Evolutionary conservation across 2,329 filamentous ascomycete genomes (phyloP).

Genomic region (Thermothelomyces thermophilus): DNA sequence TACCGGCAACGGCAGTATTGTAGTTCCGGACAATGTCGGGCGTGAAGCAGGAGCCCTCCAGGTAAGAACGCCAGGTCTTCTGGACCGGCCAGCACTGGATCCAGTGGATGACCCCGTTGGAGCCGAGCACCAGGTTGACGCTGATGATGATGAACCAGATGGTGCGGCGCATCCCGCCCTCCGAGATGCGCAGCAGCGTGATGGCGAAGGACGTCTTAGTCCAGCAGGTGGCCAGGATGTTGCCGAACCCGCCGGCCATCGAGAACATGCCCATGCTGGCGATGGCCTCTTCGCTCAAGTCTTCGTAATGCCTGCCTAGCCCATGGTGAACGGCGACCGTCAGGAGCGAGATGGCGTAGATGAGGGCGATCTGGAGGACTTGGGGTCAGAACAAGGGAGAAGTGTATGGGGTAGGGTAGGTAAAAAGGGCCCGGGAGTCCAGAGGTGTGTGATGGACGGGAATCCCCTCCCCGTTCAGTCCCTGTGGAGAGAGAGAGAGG

Average conservation of each 20-base stretch:
- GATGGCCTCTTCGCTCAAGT: slow-evolving; percentile 3
- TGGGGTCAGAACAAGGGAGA: not conserved
- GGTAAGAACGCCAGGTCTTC: slow-evolving; percentile 10
- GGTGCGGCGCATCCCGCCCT: slow-evolving; percentile 21
- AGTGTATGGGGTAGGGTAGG: too few relatives aligned
- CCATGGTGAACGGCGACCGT: slow-evolving; percentile 10
- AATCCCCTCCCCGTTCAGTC: too few relatives aligned
- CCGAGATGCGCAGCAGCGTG: slow-evolving; percentile 31
- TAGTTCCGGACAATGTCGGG: slow-evolving; percentile 27
- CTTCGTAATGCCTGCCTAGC: slow-evolving; percentile 13
- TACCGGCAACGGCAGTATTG: not conserved
- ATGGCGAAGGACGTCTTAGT: slow-evolving; percentile 35
- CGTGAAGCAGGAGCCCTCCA: slow-evolving; percentile 23
- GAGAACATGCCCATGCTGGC: slow-evolving; percentile 9
- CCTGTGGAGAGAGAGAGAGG: too few relatives aligned
- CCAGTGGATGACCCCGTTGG: slow-evolving; percentile 14
- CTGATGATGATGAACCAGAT: slow-evolving; percentile 31
- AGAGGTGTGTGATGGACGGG: too few relatives aligned
- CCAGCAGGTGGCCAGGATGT: slow-evolving; percentile 19
- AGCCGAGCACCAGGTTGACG: slow-evolving; percentile 19
- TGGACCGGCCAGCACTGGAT: slow-evolving; percentile 15
- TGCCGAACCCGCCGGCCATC: slow-evolving; percentile 14
- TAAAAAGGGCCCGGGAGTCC: too few relatives aligned
- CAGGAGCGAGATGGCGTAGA: not conserved
- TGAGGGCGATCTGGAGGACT: not conserved